A percentile compares a stretch with the other conserved stretches of the same genome.
phyloP scores from a whole-genome alignment of 2,329 filamentous ascomycete species.

The Fusarium miscanthi region DNA sequence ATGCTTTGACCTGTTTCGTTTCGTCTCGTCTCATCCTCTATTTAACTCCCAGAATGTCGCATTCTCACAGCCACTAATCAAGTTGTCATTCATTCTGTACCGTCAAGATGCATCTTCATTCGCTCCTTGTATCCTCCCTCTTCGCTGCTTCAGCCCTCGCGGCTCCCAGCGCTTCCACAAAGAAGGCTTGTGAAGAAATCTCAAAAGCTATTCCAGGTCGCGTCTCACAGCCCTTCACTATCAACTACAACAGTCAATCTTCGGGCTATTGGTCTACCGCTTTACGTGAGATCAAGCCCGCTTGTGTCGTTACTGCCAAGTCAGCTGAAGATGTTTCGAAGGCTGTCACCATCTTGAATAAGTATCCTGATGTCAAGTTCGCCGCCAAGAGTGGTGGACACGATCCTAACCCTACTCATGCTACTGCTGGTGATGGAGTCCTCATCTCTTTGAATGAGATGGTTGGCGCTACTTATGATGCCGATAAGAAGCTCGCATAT shows the following conservation, averaged over 20 bases:
- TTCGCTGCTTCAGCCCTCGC: conserved; percentile 15
- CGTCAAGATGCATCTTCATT: background rate
- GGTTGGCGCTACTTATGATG: conserved; percentile 9
- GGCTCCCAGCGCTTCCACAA: background rate
- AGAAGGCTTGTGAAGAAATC: conserved; percentile 16
- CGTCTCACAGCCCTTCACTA: background rate
- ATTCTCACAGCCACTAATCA: background rate
- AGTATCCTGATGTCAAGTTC: conserved; percentile 24
- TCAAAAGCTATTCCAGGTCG: background rate
- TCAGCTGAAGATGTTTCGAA: conserved; percentile 8
- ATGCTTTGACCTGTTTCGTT: background rate
- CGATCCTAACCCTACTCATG: conserved; percentile 17
- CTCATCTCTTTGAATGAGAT: conserved; percentile 17
- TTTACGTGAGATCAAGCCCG: conserved; percentile 3
- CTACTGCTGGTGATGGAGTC: conserved; percentile 9
- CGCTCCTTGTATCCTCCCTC: background rate
- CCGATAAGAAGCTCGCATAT: conserved; percentile 9
- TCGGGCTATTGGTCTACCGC: conserved; percentile 9
- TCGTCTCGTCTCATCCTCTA: background rate
- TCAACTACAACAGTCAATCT: background rate
- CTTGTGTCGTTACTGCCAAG: conserved; percentile 5
- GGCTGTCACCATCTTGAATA: conserved; percentile 13
- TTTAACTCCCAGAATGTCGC: background rate
- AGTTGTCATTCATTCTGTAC: accelerated
- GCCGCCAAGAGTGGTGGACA: conserved; percentile 21